Evolutionary conservation across 495 filamentous ascomycete genomes (phyloP), one percentile per base, ranked within the genome.

Genomic region (Lasiosphaeria ovina): DNA sequence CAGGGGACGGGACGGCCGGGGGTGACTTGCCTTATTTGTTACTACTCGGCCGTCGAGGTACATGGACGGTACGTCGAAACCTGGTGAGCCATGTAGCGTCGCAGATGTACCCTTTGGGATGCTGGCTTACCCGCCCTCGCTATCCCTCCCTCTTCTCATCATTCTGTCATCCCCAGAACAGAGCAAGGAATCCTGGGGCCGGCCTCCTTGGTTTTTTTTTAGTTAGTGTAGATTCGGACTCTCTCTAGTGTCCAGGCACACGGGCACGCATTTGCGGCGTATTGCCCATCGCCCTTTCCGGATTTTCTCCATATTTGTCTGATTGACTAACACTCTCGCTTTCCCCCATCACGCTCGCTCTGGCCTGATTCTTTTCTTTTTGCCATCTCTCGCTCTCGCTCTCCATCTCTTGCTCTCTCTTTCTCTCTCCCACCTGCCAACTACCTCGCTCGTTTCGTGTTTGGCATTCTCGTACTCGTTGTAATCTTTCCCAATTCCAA

Each of bases 401-500:
- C 51, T 54, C 33, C n/a, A 11, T 16, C 51, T 16, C 7, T 36
- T 40, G 31, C 38, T 40, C 9, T 34, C 34, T 9, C 9, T 34
- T 11, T 9, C 34, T 17, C 53, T 44, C 44, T 17, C 36, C 9
- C 16, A 44, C 44, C 7, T 42, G 35, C 35, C 36, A 44, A 31
- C 35, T 31, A 35, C 10, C 35, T 55, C 53, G 17, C 44, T 42
- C 38, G 24, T 24, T 24, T 24, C 2, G 24, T 44, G 12, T 7
- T 42, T 48, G 52, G 31, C 51, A 35, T 44, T 50, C 47, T 52
- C 47, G 32, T 45, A 33, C 48, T 53, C 45, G 35, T 55, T 42
- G 53, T 55, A 42, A 55, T 55, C 14, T 35, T 34, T 45, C 10
- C 31, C 17, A 36, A 3, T 32, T 57, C 48, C 57, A 56, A 52